These are phyloP conservation scores for Dalbergia oliveri DNA, from an alignment of 306 rosid genomes.

Conservation along the genomic window DNA sequence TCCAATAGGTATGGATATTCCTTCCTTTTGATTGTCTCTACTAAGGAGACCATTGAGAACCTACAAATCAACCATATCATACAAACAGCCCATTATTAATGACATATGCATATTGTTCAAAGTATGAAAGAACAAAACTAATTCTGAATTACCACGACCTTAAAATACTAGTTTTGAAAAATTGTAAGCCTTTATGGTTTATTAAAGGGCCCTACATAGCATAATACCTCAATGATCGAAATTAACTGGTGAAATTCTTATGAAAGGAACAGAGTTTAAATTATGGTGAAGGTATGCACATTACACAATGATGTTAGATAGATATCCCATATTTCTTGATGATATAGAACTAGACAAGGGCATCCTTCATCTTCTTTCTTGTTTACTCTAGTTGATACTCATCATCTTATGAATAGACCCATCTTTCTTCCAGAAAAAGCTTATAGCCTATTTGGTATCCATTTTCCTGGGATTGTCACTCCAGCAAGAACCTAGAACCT, in stretches of 20 bases:
- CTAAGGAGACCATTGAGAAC: conserved; percentile 95
- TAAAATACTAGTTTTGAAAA: conserved; percentile 7
- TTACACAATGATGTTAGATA: conserved; percentile 30
- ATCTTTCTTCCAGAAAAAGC: not conserved
- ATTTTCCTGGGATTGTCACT: not conserved
- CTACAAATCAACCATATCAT: conserved; percentile 59
- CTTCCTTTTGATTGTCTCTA: conserved; percentile 98
- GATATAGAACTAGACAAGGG: not conserved
- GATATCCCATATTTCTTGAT: conserved; percentile 22
- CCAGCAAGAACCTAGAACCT: conserved; percentile 3
- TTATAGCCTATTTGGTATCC: not conserved
- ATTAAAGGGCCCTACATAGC: conserved; percentile 16
- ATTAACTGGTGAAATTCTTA: conserved; percentile 18
- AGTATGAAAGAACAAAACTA: conserved; percentile 26
- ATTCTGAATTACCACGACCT: conserved; percentile 15
- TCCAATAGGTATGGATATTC: conserved; percentile 98
- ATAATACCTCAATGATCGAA: conserved; percentile 21
- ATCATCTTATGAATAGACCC: conserved; percentile 5
- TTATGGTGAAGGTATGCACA: conserved; percentile 23
- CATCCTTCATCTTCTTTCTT: conserved; percentile 21
- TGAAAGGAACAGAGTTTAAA: conserved; percentile 23
- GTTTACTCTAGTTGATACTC: conserved; percentile 19
- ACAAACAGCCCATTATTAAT: conserved; percentile 20
- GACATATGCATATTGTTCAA: not conserved
- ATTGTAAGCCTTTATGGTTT: not conserved